These are phyloP conservation scores for Aegle marmelos DNA, from an alignment of 345 rosid species.

Conservation along the genomic window DNA sequence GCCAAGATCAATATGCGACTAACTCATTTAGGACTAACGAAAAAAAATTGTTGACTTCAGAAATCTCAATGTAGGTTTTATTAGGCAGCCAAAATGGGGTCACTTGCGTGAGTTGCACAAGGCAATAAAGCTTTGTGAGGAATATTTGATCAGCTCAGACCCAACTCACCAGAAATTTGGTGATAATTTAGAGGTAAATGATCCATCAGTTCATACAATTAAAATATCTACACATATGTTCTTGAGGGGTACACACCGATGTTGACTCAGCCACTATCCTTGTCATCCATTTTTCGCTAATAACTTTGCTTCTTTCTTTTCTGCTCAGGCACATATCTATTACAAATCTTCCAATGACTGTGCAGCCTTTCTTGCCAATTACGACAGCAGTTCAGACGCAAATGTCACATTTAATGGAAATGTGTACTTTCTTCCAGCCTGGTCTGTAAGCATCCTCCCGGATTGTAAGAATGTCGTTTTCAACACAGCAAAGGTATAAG, in stretches of 20 bases:
- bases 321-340: no score
- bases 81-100: conserved; percentile 72
- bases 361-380: conserved; percentile 66
- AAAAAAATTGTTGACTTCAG: neutral
- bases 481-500: conserved; percentile 27
- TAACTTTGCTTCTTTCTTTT: no score
- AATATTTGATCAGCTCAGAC: conserved; percentile 46
- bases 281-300: no score
- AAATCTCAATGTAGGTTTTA: conserved; percentile 37
- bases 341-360: conserved; percentile 1
- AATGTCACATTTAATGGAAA: conserved; percentile 47
- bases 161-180: conserved; percentile 40
- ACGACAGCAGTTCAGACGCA: conserved; percentile 39
- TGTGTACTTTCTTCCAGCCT: conserved; percentile 54
- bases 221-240: no score
- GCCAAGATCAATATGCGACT: neutral
- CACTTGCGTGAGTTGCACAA: conserved; percentile 55
- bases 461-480: conserved; percentile 56
- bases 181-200: no score
- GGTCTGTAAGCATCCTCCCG: conserved; percentile 77
- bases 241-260: no score
- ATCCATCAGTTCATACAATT: no score
- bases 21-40: no score
- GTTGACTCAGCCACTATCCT: no score
- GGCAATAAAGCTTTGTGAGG: conserved; percentile 55